Evolutionary conservation across 2,329 filamentous ascomycete genomes (phyloP).

Genomic region (Ophiosphaerella narmari): DNA sequence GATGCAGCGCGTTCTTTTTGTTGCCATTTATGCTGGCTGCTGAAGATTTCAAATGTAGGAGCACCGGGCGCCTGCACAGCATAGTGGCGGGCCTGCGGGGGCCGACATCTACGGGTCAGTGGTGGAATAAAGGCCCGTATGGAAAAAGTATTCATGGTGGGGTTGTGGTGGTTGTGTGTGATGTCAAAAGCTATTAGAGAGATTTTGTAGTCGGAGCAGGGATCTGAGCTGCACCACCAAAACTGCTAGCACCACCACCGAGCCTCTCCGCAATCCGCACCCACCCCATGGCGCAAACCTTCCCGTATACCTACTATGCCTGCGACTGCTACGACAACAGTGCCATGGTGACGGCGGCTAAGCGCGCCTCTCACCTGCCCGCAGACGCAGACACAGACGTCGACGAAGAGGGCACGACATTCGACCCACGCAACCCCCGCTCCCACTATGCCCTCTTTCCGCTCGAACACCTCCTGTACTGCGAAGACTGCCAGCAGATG

Average conservation of each 20-base stretch:
- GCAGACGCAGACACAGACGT: slow-evolving; percentile 56
- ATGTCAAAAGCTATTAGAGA: neutral
- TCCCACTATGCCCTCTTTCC: slow-evolving; percentile 93
- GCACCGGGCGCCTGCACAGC: slow-evolving; percentile 78
- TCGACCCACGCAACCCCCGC: slow-evolving; percentile 82
- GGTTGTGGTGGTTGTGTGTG: neutral
- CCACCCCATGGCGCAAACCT: slow-evolving; percentile 57
- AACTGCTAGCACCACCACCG: slow-evolving; percentile 2
- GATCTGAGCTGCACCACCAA: neutral
- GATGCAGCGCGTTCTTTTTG: slow-evolving; percentile 86
- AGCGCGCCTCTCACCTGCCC: slow-evolving; percentile 41
- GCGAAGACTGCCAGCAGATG: slow-evolving; percentile 96
- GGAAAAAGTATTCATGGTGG: slow-evolving; percentile 38
- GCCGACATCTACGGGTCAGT: slow-evolving; percentile 28
- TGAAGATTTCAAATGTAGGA: slow-evolving; percentile 88
- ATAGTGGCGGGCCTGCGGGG: slow-evolving; percentile 59
- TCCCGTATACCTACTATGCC: slow-evolving; percentile 68
- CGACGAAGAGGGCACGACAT: slow-evolving; percentile 76
- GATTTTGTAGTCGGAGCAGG: neutral
- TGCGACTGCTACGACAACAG: slow-evolving; percentile 64
- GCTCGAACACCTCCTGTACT: slow-evolving; percentile 91
- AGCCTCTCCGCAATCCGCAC: neutral
- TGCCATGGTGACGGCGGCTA: slow-evolving; percentile 38
- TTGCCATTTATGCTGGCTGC: slow-evolving; percentile 81
- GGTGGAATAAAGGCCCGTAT: slow-evolving; percentile 45